Evolutionary conservation across 2,329 filamentous ascomycete species (phyloP), one percentile per base, ranked within the genome.

Genomic region (Calonectria leucothoes): DNA sequence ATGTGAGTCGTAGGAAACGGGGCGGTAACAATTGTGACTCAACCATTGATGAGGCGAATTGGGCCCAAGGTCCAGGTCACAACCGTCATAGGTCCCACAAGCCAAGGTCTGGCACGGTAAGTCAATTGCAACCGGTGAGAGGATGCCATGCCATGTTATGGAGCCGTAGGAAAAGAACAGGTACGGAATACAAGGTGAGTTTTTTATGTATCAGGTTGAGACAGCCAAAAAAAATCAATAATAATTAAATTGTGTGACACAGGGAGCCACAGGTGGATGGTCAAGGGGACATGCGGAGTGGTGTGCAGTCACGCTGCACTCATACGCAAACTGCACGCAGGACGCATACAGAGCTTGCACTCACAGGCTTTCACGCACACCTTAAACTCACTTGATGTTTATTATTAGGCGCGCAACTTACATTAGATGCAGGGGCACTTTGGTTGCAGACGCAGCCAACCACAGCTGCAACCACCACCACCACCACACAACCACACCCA

Each of bases 1-100:
- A 63, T 66, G 69, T 69, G 15, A 67, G 23, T 64, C 45, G 63
- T 27, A 70, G 35, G 48, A 59, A 51, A 72, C 17, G 64, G 57
- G 66, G 69, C 69, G 55, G 63, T 70, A 69, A 72, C 66, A 74
- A 74, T 25, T 66, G 76, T 80, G 77, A 80, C 68, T 80, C 71
- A 78, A 77, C 17, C 42, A 23, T 14, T 39, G 33, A 61, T 35
- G 69, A 59, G 39, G 71, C 68, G 51, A 37, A 68, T 59, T 59
- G 20, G 51, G 69, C 33, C 67, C 64, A 57, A 61, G 68, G 61
- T 52, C 67, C 66, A 65, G 66, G 67, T 73, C 71, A 74, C 61
- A 76, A 77, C 75, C 70, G 75, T 71, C 76, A 73, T 70, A 67
- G 74, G 76, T 78, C 67, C 78, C 78, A 79, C 76, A 78, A 59